Base-by-base conservation (phyloP, 495 filamentous ascomycete genomes). In the Baudoinia panamericana region DNA sequence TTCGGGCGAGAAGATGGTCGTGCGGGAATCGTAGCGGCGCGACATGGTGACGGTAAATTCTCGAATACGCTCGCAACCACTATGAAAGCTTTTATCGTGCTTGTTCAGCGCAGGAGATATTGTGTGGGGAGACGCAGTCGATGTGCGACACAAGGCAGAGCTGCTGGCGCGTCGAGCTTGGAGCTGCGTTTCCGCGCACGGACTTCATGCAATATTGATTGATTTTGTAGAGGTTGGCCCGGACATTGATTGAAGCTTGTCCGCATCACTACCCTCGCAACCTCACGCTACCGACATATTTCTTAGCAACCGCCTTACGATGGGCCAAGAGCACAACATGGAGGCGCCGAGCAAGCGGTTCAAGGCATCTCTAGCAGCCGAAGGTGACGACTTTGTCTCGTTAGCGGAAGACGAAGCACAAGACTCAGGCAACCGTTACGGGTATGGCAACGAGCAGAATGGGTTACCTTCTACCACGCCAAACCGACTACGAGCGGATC, bases 1-100 rank as follows among this genome's bases (percentile, higher is more conserved):
- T 66, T 97, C 90, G 46, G 90, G 90, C 35, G 90, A 97, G 75
- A 97, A 97, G 71, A 96, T 97, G 63, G 90, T 97, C 52, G 90
- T 97, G 87, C 96, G 56, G 30, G 41, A 93, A 80, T 96, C 90
- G 67, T 97, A 97, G 70, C 88, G 78, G 69, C 90, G 79, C 56
- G 90, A 94, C 90, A 97, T 97, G 58, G 17, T 45, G 15, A 25
- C 38, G 37, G 36, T 12, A 24, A 22, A 19, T n/a, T n/a, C n/a
- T n/a, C n/a, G 26, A 8, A 28, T n/a, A 8, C 26, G 8, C 8
- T 28, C 8, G 26, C 8, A n/a, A 8, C n/a, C 8, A n/a, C n/a
- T n/a, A 28, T 8, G 26, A 8, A n/a, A 28, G 26, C 8, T 8
- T n/a, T 8, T n/a, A 28, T 8, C n/a, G 26, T 28, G 8, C 8